Conservation (phyloP, 768 basidiomycete species). For the Tylopilus plumbeoviolaceoides region DNA sequence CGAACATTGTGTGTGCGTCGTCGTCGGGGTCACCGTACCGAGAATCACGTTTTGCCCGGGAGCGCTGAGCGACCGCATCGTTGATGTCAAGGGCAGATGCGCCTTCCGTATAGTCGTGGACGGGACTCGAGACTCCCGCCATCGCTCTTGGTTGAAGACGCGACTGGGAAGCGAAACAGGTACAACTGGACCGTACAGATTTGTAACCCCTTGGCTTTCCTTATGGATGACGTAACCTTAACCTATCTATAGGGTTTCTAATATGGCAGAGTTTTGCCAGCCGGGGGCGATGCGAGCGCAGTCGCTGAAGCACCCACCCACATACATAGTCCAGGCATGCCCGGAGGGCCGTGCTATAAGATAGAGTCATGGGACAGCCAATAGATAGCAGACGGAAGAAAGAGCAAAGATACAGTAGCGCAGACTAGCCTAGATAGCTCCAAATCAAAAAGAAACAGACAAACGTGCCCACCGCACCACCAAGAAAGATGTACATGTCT, state of each 20-base stretch:
- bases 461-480: constrained; percentile 82
- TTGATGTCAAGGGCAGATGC: constrained; percentile 74
- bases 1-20: constrained; percentile 67
- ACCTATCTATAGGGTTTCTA: too few relatives aligned
- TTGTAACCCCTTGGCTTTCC: too few relatives aligned
- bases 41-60: constrained; percentile 62
- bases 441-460: constrained; percentile 93
- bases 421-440: constrained; percentile 69
- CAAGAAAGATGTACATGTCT: constrained; percentile 92
- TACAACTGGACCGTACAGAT: too few relatives aligned
- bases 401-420: not conserved
- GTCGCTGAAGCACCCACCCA: too few relatives aligned
- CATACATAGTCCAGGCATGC: too few relatives aligned
- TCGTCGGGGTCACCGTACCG: constrained; percentile 50
- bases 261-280: too few relatives aligned
- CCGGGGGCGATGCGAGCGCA: too few relatives aligned
- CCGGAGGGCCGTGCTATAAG: too few relatives aligned
- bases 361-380: too few relatives aligned
- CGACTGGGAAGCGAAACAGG: not conserved
- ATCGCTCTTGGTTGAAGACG: constrained; percentile 5
- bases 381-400: not conserved
- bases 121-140: constrained; percentile 14
- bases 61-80: constrained; percentile 48
- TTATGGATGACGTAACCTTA: too few relatives aligned
- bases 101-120: constrained; percentile 80